A percentile compares a stretch with the other conserved stretches of the same genome.
Conservation (phyloP, 2,329 filamentous ascomycete genomes). For the Pestalotiopsis sp. region DNA sequence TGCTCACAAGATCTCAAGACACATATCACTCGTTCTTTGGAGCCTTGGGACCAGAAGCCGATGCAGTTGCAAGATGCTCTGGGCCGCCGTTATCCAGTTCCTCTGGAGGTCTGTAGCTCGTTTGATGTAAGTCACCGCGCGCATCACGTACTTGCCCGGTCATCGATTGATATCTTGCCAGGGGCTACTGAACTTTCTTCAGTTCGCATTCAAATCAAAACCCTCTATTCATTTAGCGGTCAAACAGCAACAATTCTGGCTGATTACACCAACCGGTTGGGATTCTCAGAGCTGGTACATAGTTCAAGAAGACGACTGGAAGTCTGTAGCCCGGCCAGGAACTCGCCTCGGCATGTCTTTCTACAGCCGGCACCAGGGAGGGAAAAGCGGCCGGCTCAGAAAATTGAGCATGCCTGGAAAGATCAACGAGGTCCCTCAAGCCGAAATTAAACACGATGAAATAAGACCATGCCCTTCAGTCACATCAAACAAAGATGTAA, state of each 20-base stretch:
- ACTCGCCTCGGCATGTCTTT: neutral
- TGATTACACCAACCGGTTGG: neutral
- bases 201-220: neutral
- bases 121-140: neutral
- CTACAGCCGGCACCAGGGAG: neutral
- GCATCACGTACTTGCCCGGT: too few species aligned
- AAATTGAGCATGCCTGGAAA: too few species aligned
- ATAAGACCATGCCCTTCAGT: too few species aligned
- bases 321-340: neutral
- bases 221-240: fast-evolving
- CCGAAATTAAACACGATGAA: too few species aligned
- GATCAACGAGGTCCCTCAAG: too few species aligned
- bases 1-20: neutral
- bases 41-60: neutral
- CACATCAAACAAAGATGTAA: too few species aligned
- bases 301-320: neutral
- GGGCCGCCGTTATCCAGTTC: neutral
- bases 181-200: neutral
- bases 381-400: fast-evolving
- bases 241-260: neutral
- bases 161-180: too few species aligned
- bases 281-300: neutral
- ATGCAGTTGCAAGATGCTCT: neutral
- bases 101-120: neutral
- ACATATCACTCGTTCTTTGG: neutral